A percentile compares a stretch with the other conserved stretches of the same genome.
Evolutionary conservation across 345 rosid genomes (phyloP).

Genomic region (Salix arbutifolia): DNA sequence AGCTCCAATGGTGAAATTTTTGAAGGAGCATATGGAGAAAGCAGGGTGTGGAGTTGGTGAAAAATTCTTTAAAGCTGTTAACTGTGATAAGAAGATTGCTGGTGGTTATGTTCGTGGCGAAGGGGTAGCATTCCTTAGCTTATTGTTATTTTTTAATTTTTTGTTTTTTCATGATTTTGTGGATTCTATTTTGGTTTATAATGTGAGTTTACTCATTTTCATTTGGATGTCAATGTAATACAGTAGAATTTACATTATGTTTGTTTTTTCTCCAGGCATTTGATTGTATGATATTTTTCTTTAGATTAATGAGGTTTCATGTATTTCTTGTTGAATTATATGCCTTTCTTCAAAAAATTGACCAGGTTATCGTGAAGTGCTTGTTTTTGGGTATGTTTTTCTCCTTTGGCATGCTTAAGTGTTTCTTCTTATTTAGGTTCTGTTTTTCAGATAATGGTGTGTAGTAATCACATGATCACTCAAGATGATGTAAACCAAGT

Average conservation of each 20-base stretch:
- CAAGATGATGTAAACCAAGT: conserved; percentile 92
- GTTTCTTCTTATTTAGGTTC: not conserved
- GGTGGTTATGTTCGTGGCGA: conserved; percentile 64
- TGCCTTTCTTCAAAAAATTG: not conserved
- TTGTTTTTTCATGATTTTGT: not conserved
- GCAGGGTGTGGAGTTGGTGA: conserved; percentile 72
- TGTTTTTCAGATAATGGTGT: conserved; percentile 58
- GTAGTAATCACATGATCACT: conserved; percentile 62
- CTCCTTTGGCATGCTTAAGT: not conserved
- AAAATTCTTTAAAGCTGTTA: conserved; percentile 67
- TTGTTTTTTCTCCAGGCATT: not conserved
- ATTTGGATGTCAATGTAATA: not conserved
- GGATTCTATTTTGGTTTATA: not conserved
- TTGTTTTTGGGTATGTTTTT: not conserved
- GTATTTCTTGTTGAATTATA: not conserved
- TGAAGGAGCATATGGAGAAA: conserved; percentile 84
- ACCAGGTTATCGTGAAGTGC: not conserved
- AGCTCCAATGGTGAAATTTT: conserved; percentile 82
- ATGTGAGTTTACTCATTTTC: not conserved
- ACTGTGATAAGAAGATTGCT: conserved; percentile 44
- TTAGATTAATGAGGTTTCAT: not conserved
- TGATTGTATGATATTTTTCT: too few relatives aligned
- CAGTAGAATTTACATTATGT: not conserved
- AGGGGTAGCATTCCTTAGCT: conserved; percentile 47
- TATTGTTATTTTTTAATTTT: not conserved